These are phyloP conservation scores for Suillus hirtellus DNA, from an alignment of 768 basidiomycete species.

Conservation along the genomic window DNA sequence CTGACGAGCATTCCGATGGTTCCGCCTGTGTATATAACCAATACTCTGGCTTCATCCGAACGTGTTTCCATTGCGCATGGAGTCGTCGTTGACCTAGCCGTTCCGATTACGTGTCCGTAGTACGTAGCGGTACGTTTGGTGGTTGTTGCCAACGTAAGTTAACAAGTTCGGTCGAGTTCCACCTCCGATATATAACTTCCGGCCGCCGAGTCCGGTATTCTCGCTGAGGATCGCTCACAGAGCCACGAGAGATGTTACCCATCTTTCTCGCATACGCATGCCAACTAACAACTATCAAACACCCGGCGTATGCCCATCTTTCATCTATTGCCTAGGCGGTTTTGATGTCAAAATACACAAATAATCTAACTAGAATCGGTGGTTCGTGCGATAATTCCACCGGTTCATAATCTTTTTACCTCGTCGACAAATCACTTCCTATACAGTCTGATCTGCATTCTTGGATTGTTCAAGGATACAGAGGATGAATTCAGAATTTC, in stretches of 20 bases:
- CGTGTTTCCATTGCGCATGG: conserved; percentile 46
- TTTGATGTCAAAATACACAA: no score
- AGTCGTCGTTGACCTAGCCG: not conserved
- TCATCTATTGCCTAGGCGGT: no score
- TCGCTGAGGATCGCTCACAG: not conserved
- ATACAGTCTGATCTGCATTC: no score
- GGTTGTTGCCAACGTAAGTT: not conserved
- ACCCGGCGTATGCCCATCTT: not conserved
- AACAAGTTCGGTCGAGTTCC: not conserved
- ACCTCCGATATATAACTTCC: no score
- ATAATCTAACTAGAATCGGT: no score
- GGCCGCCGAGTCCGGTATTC: not conserved
- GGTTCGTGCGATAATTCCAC: no score
- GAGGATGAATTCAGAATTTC: no score
- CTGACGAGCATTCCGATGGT: conserved; percentile 89
- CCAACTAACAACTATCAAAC: not conserved
- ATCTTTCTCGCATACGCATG: not conserved
- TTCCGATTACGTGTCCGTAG: no score
- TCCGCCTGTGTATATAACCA: conserved; percentile 87
- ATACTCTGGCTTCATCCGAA: conserved; percentile 75
- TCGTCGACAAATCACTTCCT: no score
- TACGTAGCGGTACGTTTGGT: not conserved
- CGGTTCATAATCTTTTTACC: no score
- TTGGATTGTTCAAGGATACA: no score
- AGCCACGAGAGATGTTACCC: not conserved